Base-by-base conservation (phyloP, 1,139 yeast genomes). In the Yamadazyma siamensis region DNA sequence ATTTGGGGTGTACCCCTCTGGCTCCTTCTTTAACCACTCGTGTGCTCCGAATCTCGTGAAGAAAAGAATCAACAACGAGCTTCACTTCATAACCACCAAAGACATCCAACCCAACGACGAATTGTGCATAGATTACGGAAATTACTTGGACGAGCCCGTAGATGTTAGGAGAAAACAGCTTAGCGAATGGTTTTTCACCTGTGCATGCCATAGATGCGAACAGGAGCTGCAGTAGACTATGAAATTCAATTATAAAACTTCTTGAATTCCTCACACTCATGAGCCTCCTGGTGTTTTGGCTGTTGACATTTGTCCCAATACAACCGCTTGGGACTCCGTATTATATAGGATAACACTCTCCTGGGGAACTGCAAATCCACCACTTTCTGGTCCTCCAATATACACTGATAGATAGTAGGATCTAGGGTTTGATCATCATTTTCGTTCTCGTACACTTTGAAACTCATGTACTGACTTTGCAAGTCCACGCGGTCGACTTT, bases 331-430 rank as follows among this genome's bases (percentile, higher is more conserved):
- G 81, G 80, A 14, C 75, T 58, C 29, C 68, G 71, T 31, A 85
- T 51, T 5, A 80, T 53, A 41, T 65, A 67, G 0, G 94, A 87
- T 23, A 83, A 47, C 1, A 82, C 88, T 44, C 88, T 65, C 50
- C 95, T 65, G 1, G 94, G 94, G 44, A 85, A 83, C 44, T 84
- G 94, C 10, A 84, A 57, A 52, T 85, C 95, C 6, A 84, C 56
- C 4, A 52, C 41, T 26, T 54, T 51, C 0, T 43, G 40, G 15
- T 54, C 52, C 1, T 43, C 49, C 6, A 70, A 42, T 14, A 50
- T 46, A 19, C 62, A 38, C 23, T 58, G 42, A 32, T 47, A 59
- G 6, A 35, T 21, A 12, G 40, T 39, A 1, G 45, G 47, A n/a
- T n/a, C n/a, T n/a, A n/a, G n/a, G n/a, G n/a, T n/a, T n/a, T n/a